Evolutionary conservation across 2,329 filamentous ascomycete species (phyloP), one percentile per base, ranked within the genome.

Genomic region (Amesomyces nigricolor): DNA sequence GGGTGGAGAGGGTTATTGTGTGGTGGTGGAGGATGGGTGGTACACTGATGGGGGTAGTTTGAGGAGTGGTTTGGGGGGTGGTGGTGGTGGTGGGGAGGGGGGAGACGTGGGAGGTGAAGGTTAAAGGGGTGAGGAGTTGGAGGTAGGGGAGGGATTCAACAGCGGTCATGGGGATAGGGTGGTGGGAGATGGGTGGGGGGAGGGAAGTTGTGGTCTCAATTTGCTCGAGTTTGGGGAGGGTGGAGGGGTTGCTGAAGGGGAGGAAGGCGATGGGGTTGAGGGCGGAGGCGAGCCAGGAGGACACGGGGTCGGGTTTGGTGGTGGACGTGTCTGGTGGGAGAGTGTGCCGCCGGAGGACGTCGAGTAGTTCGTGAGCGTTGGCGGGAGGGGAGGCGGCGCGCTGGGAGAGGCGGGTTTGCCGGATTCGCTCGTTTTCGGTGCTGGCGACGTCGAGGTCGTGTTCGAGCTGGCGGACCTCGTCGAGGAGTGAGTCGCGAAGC

Each of bases 101-200:
- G 0, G 74, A 70, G 13, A 83, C 72, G 0, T 71, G 76, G 0
- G 83, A 85, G 0, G 76, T 75, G 55, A 88, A 83, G 0, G 74
- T 74, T 13, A 94, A 76, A 0, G 86, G 82, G 0, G 82, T 87
- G 63, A 94, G 90, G 8, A 86, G 76, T 45, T 86, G 80, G 0
- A 91, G 75, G 61, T 86, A 90, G 0, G 86, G 82, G 2, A 87
- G 71, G 48, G 87, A 81, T 57, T 91, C 81, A 0, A 78, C 73
- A 1, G 86, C 76, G 0, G 80, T 76, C 71, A 91, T 75, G 1
- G 76, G 75, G 1, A 83, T 65, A 0, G 86, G 89, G 50, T 81
- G 78, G 64, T 91, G 88, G 1, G 86, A 88, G 7, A 78, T 72
- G 0, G 79, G 67, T 2, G 74, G 71, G 19, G 53, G 43, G 29